Base-by-base conservation (phyloP, 768 basidiomycete genomes). In the Russula ochroleuca region DNA sequence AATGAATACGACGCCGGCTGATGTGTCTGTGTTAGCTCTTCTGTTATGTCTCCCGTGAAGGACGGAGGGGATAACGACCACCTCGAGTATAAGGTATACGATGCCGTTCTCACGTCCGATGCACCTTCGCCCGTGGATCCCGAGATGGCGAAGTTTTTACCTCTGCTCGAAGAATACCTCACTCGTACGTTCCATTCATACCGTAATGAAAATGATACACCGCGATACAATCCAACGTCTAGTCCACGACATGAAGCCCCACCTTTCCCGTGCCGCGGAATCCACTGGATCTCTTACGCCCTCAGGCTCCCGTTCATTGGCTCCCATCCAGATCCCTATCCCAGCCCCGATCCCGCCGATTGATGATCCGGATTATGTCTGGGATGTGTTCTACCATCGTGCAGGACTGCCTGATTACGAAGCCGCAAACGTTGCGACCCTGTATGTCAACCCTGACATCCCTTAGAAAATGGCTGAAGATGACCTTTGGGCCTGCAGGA, bases 361-460 rank as follows among this genome's bases (percentile, higher is more conserved):
- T 19, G 68, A 61, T n/a, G 72, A 73, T 5, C 80, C 80, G 31
- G 90, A 91, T 68, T 92, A 89, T 67, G 90, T 92, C 25, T 92
- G 86, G 84, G 90, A 92, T 69, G 83, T 92, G 23, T 92, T 91
- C 70, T 91, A 90, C 68, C 87, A 87, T 66, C 79, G 85, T 25
- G 85, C 86, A 0, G 79, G 80, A 21, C 79, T 83, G 13, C 72
- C 83, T 45, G 78, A 87, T 73, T 85, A 85, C 80, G 83, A 82
- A 59, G 78, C 81, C 21, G 78, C 77, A 8, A 80, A 80, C 51
- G 75, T 88, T 59, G 90, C 80, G 21, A 90, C 83, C 0, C 70
- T 88, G 89, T 92, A 72, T 56, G 83, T 74, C 38, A 49, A n/a
- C 51, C 63, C 13, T 17, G 14, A 38, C 31, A 35, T 35, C 64